Conservation (phyloP, 441 rosid genomes). For the Brassica hybrid region DNA sequence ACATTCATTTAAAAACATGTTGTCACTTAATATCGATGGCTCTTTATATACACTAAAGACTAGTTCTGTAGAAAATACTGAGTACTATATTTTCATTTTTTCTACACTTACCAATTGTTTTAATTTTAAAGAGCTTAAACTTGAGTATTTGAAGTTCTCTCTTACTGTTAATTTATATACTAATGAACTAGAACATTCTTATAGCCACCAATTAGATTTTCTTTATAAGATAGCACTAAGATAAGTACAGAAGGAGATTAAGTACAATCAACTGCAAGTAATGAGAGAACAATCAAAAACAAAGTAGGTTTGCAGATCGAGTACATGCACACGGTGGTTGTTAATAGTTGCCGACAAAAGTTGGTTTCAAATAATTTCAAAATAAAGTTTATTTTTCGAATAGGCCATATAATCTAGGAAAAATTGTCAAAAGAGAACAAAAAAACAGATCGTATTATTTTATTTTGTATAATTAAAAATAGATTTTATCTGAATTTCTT, state of each 20-base stretch:
- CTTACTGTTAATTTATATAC: neutral
- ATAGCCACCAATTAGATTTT: neutral
- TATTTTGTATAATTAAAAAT: too few species aligned
- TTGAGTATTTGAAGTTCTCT: neutral
- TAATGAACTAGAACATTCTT: neutral
- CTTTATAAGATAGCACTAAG: neutral
- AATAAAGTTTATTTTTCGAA: conserved; percentile 30
- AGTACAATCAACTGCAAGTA: neutral
- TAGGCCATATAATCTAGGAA: too few species aligned
- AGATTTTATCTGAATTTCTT: too few species aligned
- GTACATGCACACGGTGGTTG: conserved; percentile 8
- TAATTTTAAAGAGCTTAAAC: neutral
- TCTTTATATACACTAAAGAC: neutral
- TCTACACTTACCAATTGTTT: neutral
- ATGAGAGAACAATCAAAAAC: conserved; percentile 2
- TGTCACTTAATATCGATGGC: neutral
- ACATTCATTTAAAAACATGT: neutral
- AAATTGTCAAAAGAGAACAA: too few species aligned
- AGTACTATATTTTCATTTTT: neutral
- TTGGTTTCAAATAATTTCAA: conserved; percentile 32
- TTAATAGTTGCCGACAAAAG: conserved; percentile 17
- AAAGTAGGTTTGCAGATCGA: neutral
- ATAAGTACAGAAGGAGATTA: neutral
- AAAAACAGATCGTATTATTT: too few species aligned
- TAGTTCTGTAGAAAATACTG: neutral